phyloP scores from a whole-genome alignment of 2,329 filamentous ascomycete species.

The Penicillium brevicompactum region DNA sequence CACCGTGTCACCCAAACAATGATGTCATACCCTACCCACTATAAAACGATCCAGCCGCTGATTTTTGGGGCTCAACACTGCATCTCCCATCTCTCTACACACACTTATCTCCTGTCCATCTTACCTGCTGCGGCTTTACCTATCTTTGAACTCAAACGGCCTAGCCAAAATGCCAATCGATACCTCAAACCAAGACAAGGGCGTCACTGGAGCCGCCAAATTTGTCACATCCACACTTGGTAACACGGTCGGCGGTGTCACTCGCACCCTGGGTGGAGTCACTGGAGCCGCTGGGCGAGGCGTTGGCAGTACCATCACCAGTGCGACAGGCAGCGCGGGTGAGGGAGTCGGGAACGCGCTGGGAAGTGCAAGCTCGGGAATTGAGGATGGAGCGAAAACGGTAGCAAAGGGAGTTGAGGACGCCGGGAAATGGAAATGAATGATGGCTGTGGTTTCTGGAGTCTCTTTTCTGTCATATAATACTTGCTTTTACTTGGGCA shows the following conservation, averaged over 20 bases:
- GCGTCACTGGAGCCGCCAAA: slow-evolving; percentile 55
- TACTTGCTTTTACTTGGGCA: too few relatives aligned
- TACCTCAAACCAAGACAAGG: slow-evolving; percentile 34
- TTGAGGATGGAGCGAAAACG: slow-evolving; percentile 54
- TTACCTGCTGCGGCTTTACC: background rate
- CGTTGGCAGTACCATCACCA: slow-evolving; percentile 58
- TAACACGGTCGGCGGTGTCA: slow-evolving; percentile 57
- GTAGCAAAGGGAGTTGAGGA: slow-evolving; percentile 60
- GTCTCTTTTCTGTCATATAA: too few relatives aligned
- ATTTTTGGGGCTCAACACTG: background rate
- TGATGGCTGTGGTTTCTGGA: background rate
- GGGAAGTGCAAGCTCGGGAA: slow-evolving; percentile 54
- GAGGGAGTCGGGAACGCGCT: slow-evolving; percentile 60
- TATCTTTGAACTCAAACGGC: background rate
- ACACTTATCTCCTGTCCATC: background rate
- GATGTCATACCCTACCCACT: slow-evolving; percentile 6
- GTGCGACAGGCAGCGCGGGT: slow-evolving; percentile 57
- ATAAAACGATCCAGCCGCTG: slow-evolving; percentile 1
- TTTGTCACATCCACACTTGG: slow-evolving; percentile 59
- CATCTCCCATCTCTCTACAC: background rate
- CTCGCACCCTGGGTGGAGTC: slow-evolving; percentile 56
- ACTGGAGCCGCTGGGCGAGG: slow-evolving; percentile 61
- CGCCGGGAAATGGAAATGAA: slow-evolving; percentile 56
- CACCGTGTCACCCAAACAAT: slow-evolving; percentile 4
- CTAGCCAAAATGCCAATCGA: slow-evolving; percentile 17